phyloP scores from a whole-genome alignment of 2,329 filamentous ascomycete species.

The Lachnellula hyalina region DNA sequence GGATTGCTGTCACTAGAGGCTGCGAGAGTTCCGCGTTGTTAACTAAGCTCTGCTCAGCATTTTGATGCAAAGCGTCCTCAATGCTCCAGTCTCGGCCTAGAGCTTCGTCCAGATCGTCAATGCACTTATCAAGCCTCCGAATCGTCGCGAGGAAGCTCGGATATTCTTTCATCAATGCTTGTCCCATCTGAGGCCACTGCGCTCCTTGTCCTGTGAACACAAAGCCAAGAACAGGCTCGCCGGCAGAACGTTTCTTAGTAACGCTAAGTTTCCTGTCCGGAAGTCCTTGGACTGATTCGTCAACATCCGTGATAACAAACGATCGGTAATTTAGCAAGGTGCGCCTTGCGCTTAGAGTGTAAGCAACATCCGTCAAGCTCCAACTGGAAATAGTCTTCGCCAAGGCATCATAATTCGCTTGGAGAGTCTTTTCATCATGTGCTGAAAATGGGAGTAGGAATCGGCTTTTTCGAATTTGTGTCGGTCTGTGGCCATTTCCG shows the following conservation, averaged over 20 bases:
- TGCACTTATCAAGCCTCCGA: neutral
- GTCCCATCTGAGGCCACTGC: conserved; percentile 17
- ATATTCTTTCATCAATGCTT: conserved; percentile 10
- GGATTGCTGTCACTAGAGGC: conserved; percentile 16
- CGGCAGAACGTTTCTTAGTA: neutral
- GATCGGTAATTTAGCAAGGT: neutral
- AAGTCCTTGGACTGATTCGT: neutral
- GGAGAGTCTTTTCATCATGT: neutral
- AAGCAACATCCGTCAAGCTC: conserved; percentile 4
- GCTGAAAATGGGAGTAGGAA: conserved; percentile 4
- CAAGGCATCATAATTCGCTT: neutral
- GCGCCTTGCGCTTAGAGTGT: conserved; percentile 2
- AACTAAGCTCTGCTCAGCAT: conserved; percentile 16
- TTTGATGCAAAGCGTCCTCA: conserved; percentile 12
- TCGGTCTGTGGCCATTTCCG: neutral
- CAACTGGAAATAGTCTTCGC: neutral
- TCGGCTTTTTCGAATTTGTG: neutral
- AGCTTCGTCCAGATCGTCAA: neutral
- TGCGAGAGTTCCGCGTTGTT: conserved; percentile 12
- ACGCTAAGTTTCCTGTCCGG: neutral
- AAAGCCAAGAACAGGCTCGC: neutral
- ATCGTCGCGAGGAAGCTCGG: conserved; percentile 1
- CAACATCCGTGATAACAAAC: neutral
- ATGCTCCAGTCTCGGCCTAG: neutral
- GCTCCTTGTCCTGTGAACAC: conserved; percentile 16